Base-by-base conservation (phyloP, 768 basidiomycete genomes). In the Boletus insuetus region DNA sequence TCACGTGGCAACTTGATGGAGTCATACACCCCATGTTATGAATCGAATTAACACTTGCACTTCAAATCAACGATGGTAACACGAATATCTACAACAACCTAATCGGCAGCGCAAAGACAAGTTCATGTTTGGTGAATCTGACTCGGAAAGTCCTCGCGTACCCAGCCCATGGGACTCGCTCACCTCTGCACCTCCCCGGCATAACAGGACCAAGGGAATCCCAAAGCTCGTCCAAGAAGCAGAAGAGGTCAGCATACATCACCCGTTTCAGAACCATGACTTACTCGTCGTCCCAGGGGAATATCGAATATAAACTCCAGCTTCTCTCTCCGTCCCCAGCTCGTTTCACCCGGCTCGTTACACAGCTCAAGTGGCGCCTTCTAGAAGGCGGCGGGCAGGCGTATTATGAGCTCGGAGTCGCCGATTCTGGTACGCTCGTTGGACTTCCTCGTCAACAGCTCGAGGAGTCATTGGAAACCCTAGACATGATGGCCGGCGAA, bases 291-390 rank as follows among this genome's bases (percentile, higher is more conserved):
- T 40, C 24, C 20, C 77, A 89, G 72, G 94, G 94, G 10, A 94
- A 94, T 64, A 85, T 97, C 55, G 94, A 97, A 72, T 97, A 97
- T 77, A 97, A 97, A 72, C 82, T 96, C 34, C 91, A 94, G 69
- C 85, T 96, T 20, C 81, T 94, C 39, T 78, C 84, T 46, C 91
- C 94, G 0, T 79, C 89, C 14, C 82, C 84, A 0, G 79, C 83
- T 5, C 89, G 91, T 45, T 91, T 92, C 61, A 80, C 82, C 4
- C 83, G 87, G 56, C 86, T 98, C 20, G 90, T 94, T 52, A 98
- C 95, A 0, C 95, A 98, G 73, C 83, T 97, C 72, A 94, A 96
- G 66, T 98, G 96, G 94, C 83, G 95, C 3, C 79, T 94, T 10
- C 81, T 90, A 46, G 88, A 94, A 67, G 92, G 92, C 16, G 84